Conservation (phyloP, 169 alveolate genomes). For the Plasmodium adleri region DNA sequence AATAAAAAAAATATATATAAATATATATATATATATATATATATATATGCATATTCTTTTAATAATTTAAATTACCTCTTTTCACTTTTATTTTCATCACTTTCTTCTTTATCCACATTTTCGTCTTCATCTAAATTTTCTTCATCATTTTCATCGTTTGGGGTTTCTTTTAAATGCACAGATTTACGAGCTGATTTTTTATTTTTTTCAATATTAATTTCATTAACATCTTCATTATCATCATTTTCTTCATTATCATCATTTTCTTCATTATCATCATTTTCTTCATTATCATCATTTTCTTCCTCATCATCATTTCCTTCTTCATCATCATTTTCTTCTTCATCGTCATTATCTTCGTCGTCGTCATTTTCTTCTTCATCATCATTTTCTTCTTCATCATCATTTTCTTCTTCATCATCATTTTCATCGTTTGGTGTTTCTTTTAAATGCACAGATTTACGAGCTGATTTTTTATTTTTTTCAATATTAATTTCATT, state of each 20-base stretch:
- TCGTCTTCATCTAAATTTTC: constrained; percentile 12
- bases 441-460: too few relatives aligned
- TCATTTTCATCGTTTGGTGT: too few relatives aligned
- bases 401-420: constrained; percentile 12
- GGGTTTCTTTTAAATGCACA: constrained; percentile 10
- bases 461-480: constrained; percentile 7
- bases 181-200: not conserved
- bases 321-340: not conserved
- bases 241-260: constrained; percentile 31
- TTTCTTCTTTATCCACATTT: constrained; percentile 25
- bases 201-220: not conserved
- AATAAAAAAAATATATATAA: not conserved
- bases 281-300: not conserved
- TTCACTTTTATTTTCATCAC: constrained; percentile 28
- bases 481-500: constrained; percentile 7
- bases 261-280: not conserved
- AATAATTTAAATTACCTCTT: constrained; percentile 34
- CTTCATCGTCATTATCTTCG: constrained; percentile 3
- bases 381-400: not conserved
- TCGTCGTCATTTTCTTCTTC: not conserved
- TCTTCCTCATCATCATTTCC: not conserved
- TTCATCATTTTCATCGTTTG: not conserved
- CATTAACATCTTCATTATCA: constrained; percentile 25
- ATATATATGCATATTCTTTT: not conserved
- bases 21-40: not conserved